Evolutionary conservation across 2,329 filamentous ascomycete genomes (phyloP).

Genomic region (Arthrobotrys musiformis): DNA sequence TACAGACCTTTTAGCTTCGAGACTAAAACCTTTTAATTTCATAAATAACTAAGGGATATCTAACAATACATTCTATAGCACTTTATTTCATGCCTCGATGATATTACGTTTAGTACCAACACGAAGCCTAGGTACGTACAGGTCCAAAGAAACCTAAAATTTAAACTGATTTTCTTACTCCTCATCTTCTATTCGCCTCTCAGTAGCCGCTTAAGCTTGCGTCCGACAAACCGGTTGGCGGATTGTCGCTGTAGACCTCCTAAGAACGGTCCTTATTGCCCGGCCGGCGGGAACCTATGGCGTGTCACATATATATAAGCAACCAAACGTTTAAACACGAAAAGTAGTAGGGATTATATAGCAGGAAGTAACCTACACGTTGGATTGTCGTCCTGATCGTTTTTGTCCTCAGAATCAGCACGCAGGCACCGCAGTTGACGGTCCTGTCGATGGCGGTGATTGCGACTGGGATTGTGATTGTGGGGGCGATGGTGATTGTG

Average conservation of each 20-base stretch:
- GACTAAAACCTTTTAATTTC: too few species aligned
- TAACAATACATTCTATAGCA: background rate
- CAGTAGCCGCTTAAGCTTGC: too few species aligned
- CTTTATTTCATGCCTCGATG: too few species aligned
- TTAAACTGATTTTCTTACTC: background rate
- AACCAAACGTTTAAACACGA: too few species aligned
- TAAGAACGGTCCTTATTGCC: background rate
- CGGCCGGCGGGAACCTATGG: background rate
- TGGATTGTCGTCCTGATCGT: background rate
- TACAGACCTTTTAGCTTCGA: too few species aligned
- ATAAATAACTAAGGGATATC: background rate
- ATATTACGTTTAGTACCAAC: too few species aligned
- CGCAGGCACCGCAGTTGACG: background rate
- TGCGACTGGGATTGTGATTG: background rate
- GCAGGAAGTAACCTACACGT: background rate
- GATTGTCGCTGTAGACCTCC: background rate
- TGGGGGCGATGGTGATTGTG: slow-evolving; percentile 1
- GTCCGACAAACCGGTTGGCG: background rate
- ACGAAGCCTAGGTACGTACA: too few species aligned
- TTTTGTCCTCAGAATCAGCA: background rate
- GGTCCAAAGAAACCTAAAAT: background rate
- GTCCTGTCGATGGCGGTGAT: background rate
- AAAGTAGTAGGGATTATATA: too few species aligned
- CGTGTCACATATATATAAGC: background rate
- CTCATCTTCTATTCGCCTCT: background rate